Conservation (phyloP, 805 yeast genomes). For the Limtongia smithiae region DNA sequence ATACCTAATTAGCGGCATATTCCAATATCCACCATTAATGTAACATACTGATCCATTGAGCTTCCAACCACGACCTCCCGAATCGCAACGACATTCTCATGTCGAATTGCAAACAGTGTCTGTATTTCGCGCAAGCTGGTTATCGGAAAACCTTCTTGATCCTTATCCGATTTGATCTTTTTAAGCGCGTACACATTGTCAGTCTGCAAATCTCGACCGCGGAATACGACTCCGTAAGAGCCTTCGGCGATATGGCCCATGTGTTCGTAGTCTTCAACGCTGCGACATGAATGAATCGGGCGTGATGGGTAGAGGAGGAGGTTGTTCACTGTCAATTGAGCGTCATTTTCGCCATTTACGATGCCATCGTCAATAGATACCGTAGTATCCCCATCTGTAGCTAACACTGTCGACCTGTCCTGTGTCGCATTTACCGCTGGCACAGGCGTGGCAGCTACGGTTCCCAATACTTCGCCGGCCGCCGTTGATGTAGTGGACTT, state of each 20-base stretch:
- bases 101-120: constrained; percentile 49
- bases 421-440: too few relatives aligned
- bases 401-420: too few relatives aligned
- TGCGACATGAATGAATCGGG: constrained; percentile 16
- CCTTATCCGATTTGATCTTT: constrained; percentile 47
- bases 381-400: too few relatives aligned
- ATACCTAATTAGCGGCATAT: neutral
- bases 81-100: constrained; percentile 52
- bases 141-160: constrained; percentile 57
- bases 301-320: constrained; percentile 8
- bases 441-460: too few relatives aligned
- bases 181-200: constrained; percentile 56
- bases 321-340: constrained; percentile 1
- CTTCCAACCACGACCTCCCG: constrained; percentile 50
- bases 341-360: neutral
- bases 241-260: constrained; percentile 38
- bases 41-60: constrained; percentile 22
- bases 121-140: constrained; percentile 65
- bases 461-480: too few relatives aligned
- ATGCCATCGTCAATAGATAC: too few relatives aligned
- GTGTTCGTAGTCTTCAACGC: constrained; percentile 29
- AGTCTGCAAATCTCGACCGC: constrained; percentile 47
- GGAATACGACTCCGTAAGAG: constrained; percentile 54
- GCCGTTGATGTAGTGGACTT: neutral
- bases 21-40: constrained; percentile 1